A percentile compares a stretch with the other conserved stretches of the same genome.
These are phyloP conservation scores for Eucalyptus tenuipes DNA, from an alignment of 345 rosid genomes.

Conservation along the genomic window DNA sequence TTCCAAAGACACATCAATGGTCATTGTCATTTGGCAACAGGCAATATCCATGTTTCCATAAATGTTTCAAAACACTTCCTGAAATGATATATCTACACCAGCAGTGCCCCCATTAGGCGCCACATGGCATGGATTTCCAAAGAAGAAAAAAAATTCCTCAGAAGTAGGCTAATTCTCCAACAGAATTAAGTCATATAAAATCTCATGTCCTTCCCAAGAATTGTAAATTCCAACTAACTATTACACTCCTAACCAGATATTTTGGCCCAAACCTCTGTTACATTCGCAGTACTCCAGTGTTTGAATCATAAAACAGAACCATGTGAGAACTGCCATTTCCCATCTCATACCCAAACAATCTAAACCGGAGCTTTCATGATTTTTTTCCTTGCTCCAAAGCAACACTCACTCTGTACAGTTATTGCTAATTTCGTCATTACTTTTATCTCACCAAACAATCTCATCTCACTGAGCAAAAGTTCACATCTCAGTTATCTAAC, in stretches of 20 bases:
- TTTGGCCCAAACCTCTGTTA: not conserved
- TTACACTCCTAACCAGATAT: not conserved
- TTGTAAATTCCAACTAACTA: not conserved
- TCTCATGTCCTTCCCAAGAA: not conserved
- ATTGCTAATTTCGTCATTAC: not conserved
- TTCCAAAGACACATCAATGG: not conserved
- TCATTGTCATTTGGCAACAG: not conserved
- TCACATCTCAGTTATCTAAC: not conserved
- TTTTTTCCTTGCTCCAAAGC: not conserved
- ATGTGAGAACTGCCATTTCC: not conserved
- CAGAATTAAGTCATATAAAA: not conserved
- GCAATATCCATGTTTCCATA: not conserved
- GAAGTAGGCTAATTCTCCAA: not conserved
- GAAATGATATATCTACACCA: not conserved
- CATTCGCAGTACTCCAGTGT: not conserved
- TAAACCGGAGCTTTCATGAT: not conserved
- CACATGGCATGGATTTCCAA: not conserved
- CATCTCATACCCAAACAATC: not conserved
- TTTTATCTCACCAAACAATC: not conserved
- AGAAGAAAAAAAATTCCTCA: not conserved
- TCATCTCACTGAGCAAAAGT: not conserved
- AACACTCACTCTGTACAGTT: not conserved
- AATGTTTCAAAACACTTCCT: not conserved
- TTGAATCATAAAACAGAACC: not conserved
- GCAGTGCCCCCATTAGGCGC: not conserved